Base-by-base conservation (phyloP, 2,329 filamentous ascomycete genomes). In the Shiraia bambusicola region DNA sequence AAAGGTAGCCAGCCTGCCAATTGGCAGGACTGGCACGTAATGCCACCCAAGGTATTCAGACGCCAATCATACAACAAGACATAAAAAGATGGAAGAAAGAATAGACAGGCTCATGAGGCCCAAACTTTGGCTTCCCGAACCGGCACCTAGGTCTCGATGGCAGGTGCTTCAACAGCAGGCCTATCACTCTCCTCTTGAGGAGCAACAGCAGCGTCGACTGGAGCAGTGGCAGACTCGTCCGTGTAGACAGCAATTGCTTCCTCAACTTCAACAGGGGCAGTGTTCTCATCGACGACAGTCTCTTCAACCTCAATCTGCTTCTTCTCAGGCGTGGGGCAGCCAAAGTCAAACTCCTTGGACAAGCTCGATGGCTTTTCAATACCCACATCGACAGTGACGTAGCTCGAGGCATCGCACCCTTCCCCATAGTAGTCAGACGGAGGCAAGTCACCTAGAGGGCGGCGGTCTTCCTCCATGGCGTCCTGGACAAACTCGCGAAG, bases 391-490 rank as follows among this genome's bases (percentile, higher is more conserved):
- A 70, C 65, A 33, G 64, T 69, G 24, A 69, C 65, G 37, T 64
- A 65, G 2, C 53, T 61, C 8, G 41, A 52, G 2, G 59, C 61
- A 43, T 69, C 63, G 24, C 67, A 59, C 0, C 69, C 69, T n/a
- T 65, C 60, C 15, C 45, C 66, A 39, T 70, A 72, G 49, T 67
- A 72, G 13, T 71, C 65, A 9, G 50, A 50, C n/a, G 66, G 56
- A 8, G 49, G 53, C 9, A 72, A 50, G 28, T 69, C 66, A 6
- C 56, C 58, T 14, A 72, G 45, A n/a, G 69, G 66, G 26, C 51
- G 56, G 19, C 69, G 63, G 26, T 71, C 69, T 42, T 70, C 65
- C 31, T 69, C 66, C 69, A 71, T 71, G 9, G 60, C 61, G 40
- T 70, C 67, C n/a, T 60, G 59, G 2, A 59, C 52, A 24, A 61